phyloP scores from a whole-genome alignment of 371 early-diverging fungal species.

The Batrachochytrium dendrobatidis region DNA sequence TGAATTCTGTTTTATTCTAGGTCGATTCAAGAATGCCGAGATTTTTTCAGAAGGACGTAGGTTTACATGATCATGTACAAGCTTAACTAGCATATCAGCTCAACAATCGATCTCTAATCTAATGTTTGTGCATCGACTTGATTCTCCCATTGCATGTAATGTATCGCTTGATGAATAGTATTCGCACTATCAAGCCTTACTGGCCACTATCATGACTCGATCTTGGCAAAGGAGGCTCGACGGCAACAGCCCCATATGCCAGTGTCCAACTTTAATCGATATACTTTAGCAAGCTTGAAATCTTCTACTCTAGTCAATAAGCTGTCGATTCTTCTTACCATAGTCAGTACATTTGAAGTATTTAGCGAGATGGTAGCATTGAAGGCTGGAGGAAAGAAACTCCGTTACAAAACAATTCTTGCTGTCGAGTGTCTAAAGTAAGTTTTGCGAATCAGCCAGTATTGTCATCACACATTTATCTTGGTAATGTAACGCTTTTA shows the following conservation, averaged over 20 bases:
- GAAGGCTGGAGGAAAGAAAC: slow-evolving; percentile 58
- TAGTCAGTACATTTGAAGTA: slow-evolving; percentile 71
- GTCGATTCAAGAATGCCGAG: slow-evolving; percentile 89
- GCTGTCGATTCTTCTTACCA: slow-evolving; percentile 56
- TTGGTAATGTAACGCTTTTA: too few species aligned
- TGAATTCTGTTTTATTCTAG: slow-evolving; percentile 30
- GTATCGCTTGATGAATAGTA: too few species aligned
- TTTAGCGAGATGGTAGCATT: slow-evolving; percentile 77
- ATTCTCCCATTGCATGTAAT: too few species aligned
- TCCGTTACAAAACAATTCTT: slow-evolving; percentile 55
- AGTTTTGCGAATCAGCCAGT: too few species aligned
- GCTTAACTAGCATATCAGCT: background rate
- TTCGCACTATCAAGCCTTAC: too few species aligned
- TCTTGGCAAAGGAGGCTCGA: slow-evolving; percentile 60
- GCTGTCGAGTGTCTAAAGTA: background rate
- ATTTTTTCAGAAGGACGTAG: slow-evolving; percentile 85
- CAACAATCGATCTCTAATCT: background rate
- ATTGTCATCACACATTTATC: too few species aligned
- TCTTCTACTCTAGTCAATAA: slow-evolving; percentile 45
- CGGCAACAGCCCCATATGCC: slow-evolving; percentile 20
- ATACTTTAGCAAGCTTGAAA: slow-evolving; percentile 56
- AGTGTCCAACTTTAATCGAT: slow-evolving; percentile 67
- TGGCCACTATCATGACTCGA: slow-evolving; percentile 80
- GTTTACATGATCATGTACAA: slow-evolving; percentile 11
- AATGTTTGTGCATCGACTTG: too few species aligned